Evolutionary conservation across 306 rosid species (phyloP), one percentile per base, ranked within the genome.

Genomic region (Senna siamea): DNA sequence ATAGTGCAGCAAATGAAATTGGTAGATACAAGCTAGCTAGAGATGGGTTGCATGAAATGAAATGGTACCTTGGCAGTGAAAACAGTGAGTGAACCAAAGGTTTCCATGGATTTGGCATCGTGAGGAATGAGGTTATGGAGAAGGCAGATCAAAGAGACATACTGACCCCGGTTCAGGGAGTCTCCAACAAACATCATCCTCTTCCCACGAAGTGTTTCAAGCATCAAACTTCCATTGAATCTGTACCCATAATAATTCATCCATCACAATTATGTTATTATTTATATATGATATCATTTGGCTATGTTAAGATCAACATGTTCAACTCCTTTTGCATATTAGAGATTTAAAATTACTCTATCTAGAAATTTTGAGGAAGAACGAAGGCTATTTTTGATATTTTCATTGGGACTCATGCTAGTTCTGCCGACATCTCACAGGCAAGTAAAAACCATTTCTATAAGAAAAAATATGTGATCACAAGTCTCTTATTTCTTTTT

Each of bases 161-260:
- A 94, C 19, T 92, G 97, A n/a, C 97, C 99, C 0, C 99, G 78
- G 70, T 94, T 94, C 48, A 94, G 88, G 35, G 99, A 94, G 68
- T 94, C 99, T 26, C 99, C 99, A 2, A 88, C 96, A 67, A 81
- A 94, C 96, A 94, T 92, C 96, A 94, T 92, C 81, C 93, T 73
- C 82, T 90, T 94, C 50, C 97, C 97, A 40, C 97, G 92, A 28
- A 94, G 87, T 17, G 88, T 26, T 85, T 94, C 99, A 10, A 94
- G 91, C 92, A 89, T 86, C 83, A 88, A 57, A 17, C 90, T 92
- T 1, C 95, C 99, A 69, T 94, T 92, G 82, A 88, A 94, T 58
- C 99, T 94, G 70, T 65, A 65, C 15, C 51, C 40, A 26, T n/a
- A n/a, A n/a, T n/a, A n/a, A n/a, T 26, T 26, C 30, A 66, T 64